Conservation (phyloP, 2,329 filamentous ascomycete species). For the Pseudogymnoascus sp. region DNA sequence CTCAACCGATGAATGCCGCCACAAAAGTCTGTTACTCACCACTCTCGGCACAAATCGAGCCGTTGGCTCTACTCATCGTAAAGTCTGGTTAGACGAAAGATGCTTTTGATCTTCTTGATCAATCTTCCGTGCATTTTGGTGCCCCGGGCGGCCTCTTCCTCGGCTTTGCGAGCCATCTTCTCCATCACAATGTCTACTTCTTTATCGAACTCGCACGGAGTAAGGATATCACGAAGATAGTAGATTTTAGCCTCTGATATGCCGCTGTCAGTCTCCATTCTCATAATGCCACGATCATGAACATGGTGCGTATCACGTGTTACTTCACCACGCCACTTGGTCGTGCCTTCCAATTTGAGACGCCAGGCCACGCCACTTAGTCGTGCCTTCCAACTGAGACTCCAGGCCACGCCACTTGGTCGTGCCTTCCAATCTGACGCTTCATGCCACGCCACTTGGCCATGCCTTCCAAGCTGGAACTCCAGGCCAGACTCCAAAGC, state of each 20-base stretch:
- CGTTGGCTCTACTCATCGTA: slow-evolving; percentile 1
- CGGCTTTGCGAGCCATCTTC: neutral
- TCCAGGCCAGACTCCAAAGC: neutral
- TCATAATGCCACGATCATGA: neutral
- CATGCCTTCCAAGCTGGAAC: neutral
- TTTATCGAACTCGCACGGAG: slow-evolving; percentile 16
- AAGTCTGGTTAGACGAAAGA: slow-evolving; percentile 1
- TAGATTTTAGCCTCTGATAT: slow-evolving; percentile 18
- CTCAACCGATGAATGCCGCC: neutral
- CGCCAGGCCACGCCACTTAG: neutral
- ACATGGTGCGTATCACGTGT: neutral
- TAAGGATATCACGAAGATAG: slow-evolving; percentile 17
- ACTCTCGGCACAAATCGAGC: neutral
- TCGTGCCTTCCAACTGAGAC: neutral
- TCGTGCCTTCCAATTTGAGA: neutral
- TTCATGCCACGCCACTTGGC: neutral
- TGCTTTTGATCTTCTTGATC: slow-evolving; percentile 1
- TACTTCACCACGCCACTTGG: neutral
- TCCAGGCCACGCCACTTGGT: neutral
- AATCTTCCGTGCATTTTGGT: neutral
- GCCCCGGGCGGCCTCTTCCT: neutral
- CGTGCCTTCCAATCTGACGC: neutral
- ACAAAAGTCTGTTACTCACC: neutral
- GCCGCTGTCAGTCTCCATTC: neutral
- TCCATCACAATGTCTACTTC: slow-evolving; percentile 14